phyloP scores from a whole-genome alignment of 2,329 filamentous ascomycete genomes.

The Beauveria rudraprayagi region DNA sequence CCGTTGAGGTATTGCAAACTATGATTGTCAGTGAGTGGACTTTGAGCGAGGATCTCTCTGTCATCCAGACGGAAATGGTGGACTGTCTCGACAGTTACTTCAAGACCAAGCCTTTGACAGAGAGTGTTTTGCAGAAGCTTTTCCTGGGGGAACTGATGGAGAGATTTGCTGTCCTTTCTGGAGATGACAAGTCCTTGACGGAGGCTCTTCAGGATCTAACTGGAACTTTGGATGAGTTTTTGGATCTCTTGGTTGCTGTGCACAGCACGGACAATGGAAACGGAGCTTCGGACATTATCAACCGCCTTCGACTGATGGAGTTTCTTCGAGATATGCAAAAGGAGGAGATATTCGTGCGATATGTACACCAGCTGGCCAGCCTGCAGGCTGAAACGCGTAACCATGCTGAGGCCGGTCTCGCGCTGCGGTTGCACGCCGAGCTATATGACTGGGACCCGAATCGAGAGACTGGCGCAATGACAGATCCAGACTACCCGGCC shows the following conservation, averaged over 20 bases:
- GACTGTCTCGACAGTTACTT: constrained; percentile 86
- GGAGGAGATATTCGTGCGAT: constrained; percentile 92
- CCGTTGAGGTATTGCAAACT: constrained; percentile 86
- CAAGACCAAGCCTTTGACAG: constrained; percentile 79
- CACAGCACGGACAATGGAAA: constrained; percentile 66
- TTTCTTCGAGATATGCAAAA: constrained; percentile 96
- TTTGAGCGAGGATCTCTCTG: constrained; percentile 80
- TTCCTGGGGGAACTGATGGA: constrained; percentile 82
- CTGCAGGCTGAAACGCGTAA: constrained; percentile 71
- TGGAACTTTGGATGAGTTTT: constrained; percentile 76
- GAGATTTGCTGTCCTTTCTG: constrained; percentile 65
- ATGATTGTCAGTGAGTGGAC: constrained; percentile 99
- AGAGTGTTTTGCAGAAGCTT: constrained; percentile 83
- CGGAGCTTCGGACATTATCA: constrained; percentile 76
- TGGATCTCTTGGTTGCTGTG: constrained; percentile 84
- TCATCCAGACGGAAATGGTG: constrained; percentile 94
- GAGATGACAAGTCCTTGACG: constrained; percentile 62
- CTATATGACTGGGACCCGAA: constrained; percentile 84
- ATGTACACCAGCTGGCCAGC: constrained; percentile 82
- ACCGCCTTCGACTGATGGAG: constrained; percentile 86
- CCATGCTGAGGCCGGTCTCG: constrained; percentile 79
- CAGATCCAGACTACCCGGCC: constrained; percentile 68
- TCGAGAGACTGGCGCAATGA: constrained; percentile 54
- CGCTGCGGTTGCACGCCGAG: constrained; percentile 83
- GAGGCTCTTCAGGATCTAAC: constrained; percentile 71